Conservation (phyloP, 345 rosid species). For the Populus tremula region DNA sequence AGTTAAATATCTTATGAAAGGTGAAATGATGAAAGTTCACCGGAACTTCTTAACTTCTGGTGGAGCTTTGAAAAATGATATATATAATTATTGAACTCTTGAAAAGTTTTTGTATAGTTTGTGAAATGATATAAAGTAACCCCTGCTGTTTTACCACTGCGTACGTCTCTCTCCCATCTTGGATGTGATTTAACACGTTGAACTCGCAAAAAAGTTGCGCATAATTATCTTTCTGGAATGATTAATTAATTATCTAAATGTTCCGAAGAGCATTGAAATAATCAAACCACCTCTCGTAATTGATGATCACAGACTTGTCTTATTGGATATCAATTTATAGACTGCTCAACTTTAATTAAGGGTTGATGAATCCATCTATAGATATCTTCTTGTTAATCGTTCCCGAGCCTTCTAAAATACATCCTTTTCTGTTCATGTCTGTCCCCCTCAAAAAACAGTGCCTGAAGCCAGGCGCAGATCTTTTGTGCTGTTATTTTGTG, state of each 20-base stretch:
- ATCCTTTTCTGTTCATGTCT: no score
- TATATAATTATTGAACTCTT: not conserved
- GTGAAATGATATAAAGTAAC: slow-evolving; percentile 18
- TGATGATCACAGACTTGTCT: slow-evolving; percentile 6
- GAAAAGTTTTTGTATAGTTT: not conserved
- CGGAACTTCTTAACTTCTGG: not conserved
- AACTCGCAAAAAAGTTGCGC: slow-evolving; percentile 13
- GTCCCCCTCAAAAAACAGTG: no score
- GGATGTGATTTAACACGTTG: slow-evolving; percentile 27
- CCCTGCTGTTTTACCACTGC: not conserved
- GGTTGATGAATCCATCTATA: not conserved
- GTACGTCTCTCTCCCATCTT: not conserved
- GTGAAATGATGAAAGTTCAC: not conserved
- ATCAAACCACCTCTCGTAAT: slow-evolving; percentile 17
- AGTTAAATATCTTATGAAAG: not conserved
- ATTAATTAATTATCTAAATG: not conserved
- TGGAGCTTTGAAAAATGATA: slow-evolving; percentile 16
- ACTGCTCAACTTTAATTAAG: not conserved
- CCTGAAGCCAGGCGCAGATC: no score
- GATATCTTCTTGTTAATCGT: no score
- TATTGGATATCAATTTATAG: no score
- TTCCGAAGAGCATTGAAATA: slow-evolving; percentile 3
- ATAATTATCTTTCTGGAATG: not conserved
- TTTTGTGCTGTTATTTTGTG: no score
- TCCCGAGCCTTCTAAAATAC: no score